Evolutionary conservation across 176 grass and related monocot species (phyloP).

Genomic region (Elaeis guineensis): DNA sequence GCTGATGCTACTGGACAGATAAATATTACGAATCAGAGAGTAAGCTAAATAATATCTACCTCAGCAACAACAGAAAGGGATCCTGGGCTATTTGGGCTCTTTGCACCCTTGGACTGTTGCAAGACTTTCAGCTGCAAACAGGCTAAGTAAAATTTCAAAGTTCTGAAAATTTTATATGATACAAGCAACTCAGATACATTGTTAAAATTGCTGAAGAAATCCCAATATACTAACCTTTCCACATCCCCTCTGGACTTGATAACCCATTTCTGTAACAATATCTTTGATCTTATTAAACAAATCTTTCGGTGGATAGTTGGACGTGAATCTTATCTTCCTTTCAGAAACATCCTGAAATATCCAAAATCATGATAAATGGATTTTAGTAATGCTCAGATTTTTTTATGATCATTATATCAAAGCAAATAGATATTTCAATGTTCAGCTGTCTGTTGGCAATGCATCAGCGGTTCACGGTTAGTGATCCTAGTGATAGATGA

Average conservation of each 20-base stretch:
- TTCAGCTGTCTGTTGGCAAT: too few species aligned
- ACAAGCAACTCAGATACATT: too few species aligned
- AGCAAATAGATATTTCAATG: too few species aligned
- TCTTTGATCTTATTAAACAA: conserved; percentile 77
- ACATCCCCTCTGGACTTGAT: conserved; percentile 54
- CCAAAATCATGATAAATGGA: background rate
- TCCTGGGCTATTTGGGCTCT: conserved; percentile 24
- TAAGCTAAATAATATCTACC: conserved; percentile 25
- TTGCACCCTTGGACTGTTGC: conserved; percentile 38
- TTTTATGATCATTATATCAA: too few species aligned
- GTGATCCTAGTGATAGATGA: too few species aligned
- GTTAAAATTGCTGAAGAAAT: background rate
- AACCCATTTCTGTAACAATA: conserved; percentile 64
- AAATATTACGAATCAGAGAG: background rate
- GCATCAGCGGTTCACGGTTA: too few species aligned
- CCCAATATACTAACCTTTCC: conserved; percentile 46
- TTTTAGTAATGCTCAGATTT: background rate
- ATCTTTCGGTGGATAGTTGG: conserved; percentile 60
- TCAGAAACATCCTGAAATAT: conserved; percentile 64
- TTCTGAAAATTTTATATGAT: too few species aligned
- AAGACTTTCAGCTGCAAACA: conserved; percentile 58
- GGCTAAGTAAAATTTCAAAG: too few species aligned
- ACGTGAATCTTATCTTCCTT: conserved; percentile 86
- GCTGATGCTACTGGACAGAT: too few species aligned
- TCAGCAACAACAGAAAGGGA: conserved; percentile 57